Evolutionary conservation across 2,329 filamentous ascomycete species (phyloP).

Genomic region (Talaromyces sp.): DNA sequence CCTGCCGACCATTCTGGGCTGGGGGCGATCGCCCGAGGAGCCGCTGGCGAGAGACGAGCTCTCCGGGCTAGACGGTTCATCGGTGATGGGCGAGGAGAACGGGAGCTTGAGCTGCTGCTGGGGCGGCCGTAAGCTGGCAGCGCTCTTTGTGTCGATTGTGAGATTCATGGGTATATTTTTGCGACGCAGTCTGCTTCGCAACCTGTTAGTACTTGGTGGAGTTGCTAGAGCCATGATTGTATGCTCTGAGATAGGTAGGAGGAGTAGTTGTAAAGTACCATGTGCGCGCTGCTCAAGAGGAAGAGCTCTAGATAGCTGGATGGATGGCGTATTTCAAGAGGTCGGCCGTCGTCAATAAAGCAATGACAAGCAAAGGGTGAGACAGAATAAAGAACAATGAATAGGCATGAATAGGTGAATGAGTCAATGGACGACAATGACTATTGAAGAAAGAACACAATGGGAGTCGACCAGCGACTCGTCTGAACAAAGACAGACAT

Average conservation of each 20-base stretch:
- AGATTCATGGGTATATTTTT: slow-evolving; percentile 20
- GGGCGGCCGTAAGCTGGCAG: slow-evolving; percentile 22
- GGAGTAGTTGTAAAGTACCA: background rate
- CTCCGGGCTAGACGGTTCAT: slow-evolving; percentile 36
- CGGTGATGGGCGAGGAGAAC: slow-evolving; percentile 39
- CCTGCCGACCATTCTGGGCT: slow-evolving; percentile 7
- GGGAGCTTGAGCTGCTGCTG: slow-evolving; percentile 32
- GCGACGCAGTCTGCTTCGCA: background rate
- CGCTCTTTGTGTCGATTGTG: slow-evolving; percentile 17
- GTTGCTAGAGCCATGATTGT: slow-evolving; percentile 3
- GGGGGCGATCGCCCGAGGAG: background rate
- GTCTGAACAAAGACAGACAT: background rate
- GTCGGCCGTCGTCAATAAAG: background rate
- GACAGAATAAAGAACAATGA: background rate
- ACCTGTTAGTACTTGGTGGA: background rate
- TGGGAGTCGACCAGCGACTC: background rate
- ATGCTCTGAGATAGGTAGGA: background rate
- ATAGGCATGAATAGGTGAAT: background rate
- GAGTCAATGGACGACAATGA: background rate
- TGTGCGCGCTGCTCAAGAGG: slow-evolving; percentile 2
- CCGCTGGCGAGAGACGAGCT: slow-evolving; percentile 28
- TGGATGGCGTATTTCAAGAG: background rate
- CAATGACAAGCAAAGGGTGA: background rate
- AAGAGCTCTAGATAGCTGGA: background rate
- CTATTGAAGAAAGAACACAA: background rate